A percentile compares a stretch with the other conserved stretches of the same genome.
These are phyloP conservation scores for Pichia sp. DNA, from an alignment of 1,139 yeast genomes.

Conservation along the genomic window DNA sequence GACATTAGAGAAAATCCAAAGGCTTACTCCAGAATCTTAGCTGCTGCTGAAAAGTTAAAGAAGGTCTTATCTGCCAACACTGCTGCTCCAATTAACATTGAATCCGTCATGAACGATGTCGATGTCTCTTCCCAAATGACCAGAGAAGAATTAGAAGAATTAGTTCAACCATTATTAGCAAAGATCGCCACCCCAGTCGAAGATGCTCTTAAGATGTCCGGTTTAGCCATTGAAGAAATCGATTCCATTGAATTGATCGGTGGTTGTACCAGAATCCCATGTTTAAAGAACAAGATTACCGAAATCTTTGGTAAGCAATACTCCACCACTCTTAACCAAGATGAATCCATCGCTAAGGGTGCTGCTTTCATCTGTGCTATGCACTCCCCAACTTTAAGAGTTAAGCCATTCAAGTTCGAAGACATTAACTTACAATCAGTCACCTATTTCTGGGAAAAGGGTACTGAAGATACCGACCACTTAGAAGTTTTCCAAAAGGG, in stretches of 20 bases:
- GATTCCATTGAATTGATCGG: conserved; percentile 96
- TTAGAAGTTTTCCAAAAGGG: conserved; percentile 97
- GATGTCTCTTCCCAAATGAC: conserved; percentile 90
- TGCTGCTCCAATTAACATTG: conserved; percentile 92
- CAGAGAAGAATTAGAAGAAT: conserved; percentile 92
- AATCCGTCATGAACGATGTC: conserved; percentile 95
- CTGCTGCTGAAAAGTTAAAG: conserved; percentile 92
- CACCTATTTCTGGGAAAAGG: conserved; percentile 94
- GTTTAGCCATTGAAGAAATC: conserved; percentile 65
- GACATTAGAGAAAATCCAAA: conserved; percentile 89
- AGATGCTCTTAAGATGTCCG: conserved; percentile 79
- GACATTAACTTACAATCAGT: conserved; percentile 92
- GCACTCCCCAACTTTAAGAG: conserved; percentile 98
- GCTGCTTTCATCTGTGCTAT: conserved; percentile 99
- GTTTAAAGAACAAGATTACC: conserved; percentile 75
- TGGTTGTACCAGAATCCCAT: conserved; percentile 98
- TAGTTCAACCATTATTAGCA: conserved; percentile 76
- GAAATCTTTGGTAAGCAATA: conserved; percentile 84
- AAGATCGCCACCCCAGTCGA: conserved; percentile 78
- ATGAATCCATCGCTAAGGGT: conserved; percentile 99
- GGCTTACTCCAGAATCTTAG: conserved; percentile 90
- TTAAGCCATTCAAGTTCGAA: conserved; percentile 97
- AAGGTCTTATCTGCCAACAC: conserved; percentile 96
- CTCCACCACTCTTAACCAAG: conserved; percentile 97
- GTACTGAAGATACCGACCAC: conserved; percentile 87